These are phyloP conservation scores for Saturnispora mendoncae DNA, from an alignment of 805 yeast genomes.

Conservation along the genomic window DNA sequence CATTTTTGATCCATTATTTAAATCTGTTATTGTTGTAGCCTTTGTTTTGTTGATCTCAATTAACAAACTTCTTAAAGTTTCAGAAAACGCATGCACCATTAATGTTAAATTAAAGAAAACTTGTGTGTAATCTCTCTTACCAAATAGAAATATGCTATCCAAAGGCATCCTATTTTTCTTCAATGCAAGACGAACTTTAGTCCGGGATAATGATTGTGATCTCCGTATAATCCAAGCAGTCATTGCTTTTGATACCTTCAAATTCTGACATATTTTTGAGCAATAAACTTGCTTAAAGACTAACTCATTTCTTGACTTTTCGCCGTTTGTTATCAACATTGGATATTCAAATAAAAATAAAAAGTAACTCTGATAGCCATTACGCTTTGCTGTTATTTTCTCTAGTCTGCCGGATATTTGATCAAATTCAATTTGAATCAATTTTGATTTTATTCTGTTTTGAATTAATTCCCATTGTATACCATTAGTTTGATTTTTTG, in stretches of 20 bases:
- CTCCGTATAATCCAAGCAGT: constrained; percentile 4
- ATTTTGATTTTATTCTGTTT: background rate
- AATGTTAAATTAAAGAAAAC: constrained; percentile 1
- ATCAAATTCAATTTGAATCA: constrained; percentile 2
- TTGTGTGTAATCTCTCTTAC: constrained; percentile 2
- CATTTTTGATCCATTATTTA: background rate
- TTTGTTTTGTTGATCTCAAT: background rate
- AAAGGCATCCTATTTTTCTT: background rate
- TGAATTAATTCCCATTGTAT: constrained; percentile 4
- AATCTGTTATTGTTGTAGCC: background rate
- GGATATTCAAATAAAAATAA: constrained; percentile 8
- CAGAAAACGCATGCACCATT: background rate
- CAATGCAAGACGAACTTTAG: background rate
- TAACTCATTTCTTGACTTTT: background rate
- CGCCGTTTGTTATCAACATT: background rate
- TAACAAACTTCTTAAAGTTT: constrained; percentile 2
- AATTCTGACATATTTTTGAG: constrained; percentile 3
- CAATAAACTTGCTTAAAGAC: constrained; percentile 1
- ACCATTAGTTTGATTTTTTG: background rate
- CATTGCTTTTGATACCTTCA: background rate
- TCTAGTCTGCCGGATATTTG: background rate
- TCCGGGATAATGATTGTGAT: constrained; percentile 1
- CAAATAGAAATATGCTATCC: constrained; percentile 2
- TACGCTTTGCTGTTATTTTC: background rate
- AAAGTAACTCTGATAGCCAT: constrained; percentile 2